Base-by-base conservation (phyloP, 495 filamentous ascomycete species). In the Clavariopsis aquatica region DNA sequence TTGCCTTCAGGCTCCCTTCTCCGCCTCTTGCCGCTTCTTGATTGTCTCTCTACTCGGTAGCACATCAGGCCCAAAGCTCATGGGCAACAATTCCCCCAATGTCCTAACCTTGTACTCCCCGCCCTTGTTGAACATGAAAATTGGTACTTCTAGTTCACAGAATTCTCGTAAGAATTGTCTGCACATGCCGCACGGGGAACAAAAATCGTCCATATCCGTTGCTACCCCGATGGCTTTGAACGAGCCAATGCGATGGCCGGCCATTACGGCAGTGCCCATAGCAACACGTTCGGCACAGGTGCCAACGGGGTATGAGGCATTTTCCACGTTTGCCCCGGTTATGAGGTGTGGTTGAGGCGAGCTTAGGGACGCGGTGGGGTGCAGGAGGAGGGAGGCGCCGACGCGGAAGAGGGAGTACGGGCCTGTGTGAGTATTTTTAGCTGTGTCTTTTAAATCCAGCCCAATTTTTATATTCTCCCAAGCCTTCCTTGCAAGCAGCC, bases 381-480 rank as follows among this genome's bases (percentile, higher is more conserved):
- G 27, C 19, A 86, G 85, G 60, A 98, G 84, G 57, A 98, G 76
- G 31, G 87, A 85, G 49, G 89, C 87, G 61, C 94, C 94, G 66
- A 98, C 94, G 43, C 84, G 91, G 85, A 98, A 98, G 57, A 87
- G 82, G 68, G 90, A 95, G 80, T 98, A 97, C 10, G 92, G 94
- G 75, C 87, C 87, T 89, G 57, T 27, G 10, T 1, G 19, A 27
- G 28, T 24, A n/a, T n/a, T n/a, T 15, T 63, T 55, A 63, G 51
- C 60, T 27, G 23, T 52, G 6, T 6, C 19, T 34, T 29, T 52
- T 7, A 31, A 26, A 22, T 27, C 52, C 2, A 13, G 9, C 12
- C n/a, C 38, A 8, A 10, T 17, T 43, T 17, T 17, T 7, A 12
- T 12, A 12, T 12, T 34, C 31, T 17, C 8, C 38, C 6, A 43